Conservation (phyloP, 345 rosid genomes). For the Erucastrum elatum region DNA sequence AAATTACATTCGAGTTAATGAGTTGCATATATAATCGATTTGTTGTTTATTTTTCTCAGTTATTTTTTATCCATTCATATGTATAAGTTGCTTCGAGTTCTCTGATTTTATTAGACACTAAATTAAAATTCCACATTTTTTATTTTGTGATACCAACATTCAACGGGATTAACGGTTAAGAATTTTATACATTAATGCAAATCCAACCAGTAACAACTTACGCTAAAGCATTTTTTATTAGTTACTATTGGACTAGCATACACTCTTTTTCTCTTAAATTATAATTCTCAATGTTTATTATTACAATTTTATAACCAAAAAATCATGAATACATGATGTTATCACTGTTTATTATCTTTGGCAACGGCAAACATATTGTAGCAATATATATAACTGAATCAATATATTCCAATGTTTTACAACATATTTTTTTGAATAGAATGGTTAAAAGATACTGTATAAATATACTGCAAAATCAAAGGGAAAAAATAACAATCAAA, state of each 20-base stretch:
- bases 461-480: neutral
- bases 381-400: neutral
- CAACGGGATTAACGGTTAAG: neutral
- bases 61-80: neutral
- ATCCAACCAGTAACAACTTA: neutral
- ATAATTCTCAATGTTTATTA: neutral
- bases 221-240: neutral
- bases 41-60: neutral
- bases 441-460: too few relatives aligned
- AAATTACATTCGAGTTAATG: neutral
- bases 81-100: neutral
- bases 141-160: neutral
- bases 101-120: neutral
- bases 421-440: too few relatives aligned
- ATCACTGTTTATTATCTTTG: neutral
- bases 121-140: neutral
- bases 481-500: neutral
- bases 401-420: neutral
- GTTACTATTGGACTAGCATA: neutral
- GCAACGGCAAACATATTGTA: neutral
- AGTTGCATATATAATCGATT: neutral
- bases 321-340: too few relatives aligned
- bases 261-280: neutral
- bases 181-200: neutral
- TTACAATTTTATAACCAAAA: neutral